Percentiles rank a stretch among this genome's conserved stretches.
Evolutionary conservation across 2,329 filamentous ascomycete genomes (phyloP).

Genomic region (Lecanicillium sp.): DNA sequence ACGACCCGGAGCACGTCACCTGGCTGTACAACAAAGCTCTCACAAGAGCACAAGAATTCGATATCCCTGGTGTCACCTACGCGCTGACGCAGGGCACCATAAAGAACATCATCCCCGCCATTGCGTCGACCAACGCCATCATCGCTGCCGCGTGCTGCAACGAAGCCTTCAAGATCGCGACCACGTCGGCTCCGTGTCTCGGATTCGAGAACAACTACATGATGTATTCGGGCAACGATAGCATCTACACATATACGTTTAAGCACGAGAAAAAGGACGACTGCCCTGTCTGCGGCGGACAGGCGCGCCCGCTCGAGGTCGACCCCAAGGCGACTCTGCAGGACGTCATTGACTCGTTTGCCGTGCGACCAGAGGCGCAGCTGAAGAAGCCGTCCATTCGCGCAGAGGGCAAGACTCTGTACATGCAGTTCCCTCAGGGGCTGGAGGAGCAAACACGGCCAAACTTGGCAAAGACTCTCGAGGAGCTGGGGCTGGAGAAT

Average conservation of each 20-base stretch:
- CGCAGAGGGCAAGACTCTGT: slow-evolving; percentile 72
- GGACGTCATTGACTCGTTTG: slow-evolving; percentile 79
- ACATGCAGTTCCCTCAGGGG: slow-evolving; percentile 76
- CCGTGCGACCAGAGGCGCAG: slow-evolving; percentile 78
- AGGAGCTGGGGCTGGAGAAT: slow-evolving; percentile 62
- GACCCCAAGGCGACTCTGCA: slow-evolving; percentile 66
- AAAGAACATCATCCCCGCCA: slow-evolving; percentile 98
- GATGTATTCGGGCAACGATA: slow-evolving; percentile 97
- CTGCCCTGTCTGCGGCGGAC: slow-evolving; percentile 86
- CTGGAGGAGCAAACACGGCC: slow-evolving; percentile 77
- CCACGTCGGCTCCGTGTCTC: slow-evolving; percentile 70
- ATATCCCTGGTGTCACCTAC: slow-evolving; percentile 89
- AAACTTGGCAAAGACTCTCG: slow-evolving; percentile 72
- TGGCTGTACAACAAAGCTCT: slow-evolving; percentile 90
- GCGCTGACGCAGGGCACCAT: slow-evolving; percentile 94
- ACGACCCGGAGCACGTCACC: slow-evolving; percentile 94
- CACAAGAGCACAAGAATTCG: slow-evolving; percentile 75
- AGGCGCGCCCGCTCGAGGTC: slow-evolving; percentile 67
- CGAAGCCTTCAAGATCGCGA: slow-evolving; percentile 91
- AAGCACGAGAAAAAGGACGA: slow-evolving; percentile 90
- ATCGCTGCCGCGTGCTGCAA: slow-evolving; percentile 95
- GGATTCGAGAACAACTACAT: slow-evolving; percentile 85
- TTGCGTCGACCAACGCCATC: slow-evolving; percentile 95
- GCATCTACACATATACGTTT: slow-evolving; percentile 96
- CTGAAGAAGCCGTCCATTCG: slow-evolving; percentile 89